A percentile compares a stretch with the other conserved stretches of the same genome.
phyloP scores from a whole-genome alignment of 805 yeast genomes.

The Yarrowia alimentaria region DNA sequence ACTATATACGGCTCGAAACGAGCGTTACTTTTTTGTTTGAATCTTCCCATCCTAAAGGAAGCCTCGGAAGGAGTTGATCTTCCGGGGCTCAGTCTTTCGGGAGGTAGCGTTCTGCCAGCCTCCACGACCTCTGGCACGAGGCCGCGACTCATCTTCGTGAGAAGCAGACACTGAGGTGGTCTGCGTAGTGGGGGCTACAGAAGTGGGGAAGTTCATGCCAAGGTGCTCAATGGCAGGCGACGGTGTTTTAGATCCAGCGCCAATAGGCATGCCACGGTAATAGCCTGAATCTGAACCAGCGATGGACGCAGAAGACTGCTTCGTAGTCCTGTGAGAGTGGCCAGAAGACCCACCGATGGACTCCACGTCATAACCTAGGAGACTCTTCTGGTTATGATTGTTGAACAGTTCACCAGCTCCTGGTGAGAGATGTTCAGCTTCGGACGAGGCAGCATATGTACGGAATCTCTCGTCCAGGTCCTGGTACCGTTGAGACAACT shows the following conservation, averaged over 20 bases:
- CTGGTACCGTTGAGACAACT: constrained; percentile 34
- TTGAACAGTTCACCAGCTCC: constrained; percentile 12
- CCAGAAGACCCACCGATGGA: constrained; percentile 9
- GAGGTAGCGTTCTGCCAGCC: constrained; percentile 22
- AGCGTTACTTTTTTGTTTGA: neutral
- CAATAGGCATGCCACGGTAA: constrained; percentile 12
- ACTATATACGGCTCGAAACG: constrained; percentile 8
- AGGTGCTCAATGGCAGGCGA: constrained; percentile 16
- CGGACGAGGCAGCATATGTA: constrained; percentile 20
- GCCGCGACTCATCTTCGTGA: constrained; percentile 8
- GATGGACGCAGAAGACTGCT: constrained; percentile 14
- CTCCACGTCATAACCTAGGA: constrained; percentile 18
- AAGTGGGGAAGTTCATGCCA: constrained; percentile 19
- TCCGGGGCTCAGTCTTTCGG: constrained; percentile 12
- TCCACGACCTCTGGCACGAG: constrained; percentile 11
- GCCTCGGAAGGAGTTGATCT: constrained; percentile 17
- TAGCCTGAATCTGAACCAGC: constrained; percentile 9
- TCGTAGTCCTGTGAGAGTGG: constrained; percentile 11
- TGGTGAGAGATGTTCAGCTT: constrained; percentile 14
- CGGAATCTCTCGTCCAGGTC: constrained; percentile 36
- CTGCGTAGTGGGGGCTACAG: no score
- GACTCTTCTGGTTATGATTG: constrained; percentile 17
- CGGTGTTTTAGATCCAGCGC: constrained; percentile 8
- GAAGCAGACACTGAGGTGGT: no score
- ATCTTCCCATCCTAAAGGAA: neutral